Conservation (phyloP, 495 filamentous ascomycete genomes). For the Apiosordaria backusii region DNA sequence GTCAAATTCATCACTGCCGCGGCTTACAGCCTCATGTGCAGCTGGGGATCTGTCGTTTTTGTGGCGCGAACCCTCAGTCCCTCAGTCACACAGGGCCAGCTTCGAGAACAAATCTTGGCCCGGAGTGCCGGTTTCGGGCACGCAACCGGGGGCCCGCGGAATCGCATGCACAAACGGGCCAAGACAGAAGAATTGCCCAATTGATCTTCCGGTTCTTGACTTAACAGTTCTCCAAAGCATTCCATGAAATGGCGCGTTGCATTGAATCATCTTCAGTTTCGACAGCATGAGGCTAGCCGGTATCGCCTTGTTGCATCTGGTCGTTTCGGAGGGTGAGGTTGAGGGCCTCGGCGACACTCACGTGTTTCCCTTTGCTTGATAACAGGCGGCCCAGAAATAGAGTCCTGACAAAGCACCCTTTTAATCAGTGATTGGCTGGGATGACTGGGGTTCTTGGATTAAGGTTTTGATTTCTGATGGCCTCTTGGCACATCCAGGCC, state of each 20-base stretch:
- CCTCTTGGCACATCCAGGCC: neutral
- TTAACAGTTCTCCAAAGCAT: neutral
- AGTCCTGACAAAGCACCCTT: neutral
- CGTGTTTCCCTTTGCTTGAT: constrained; percentile 2
- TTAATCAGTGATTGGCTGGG: neutral
- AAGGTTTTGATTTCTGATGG: constrained; percentile 6
- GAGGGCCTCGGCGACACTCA: neutral
- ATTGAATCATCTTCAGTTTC: no score
- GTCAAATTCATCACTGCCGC: neutral
- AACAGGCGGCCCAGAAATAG: constrained; percentile 10
- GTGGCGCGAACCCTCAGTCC: neutral
- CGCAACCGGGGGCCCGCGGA: no score
- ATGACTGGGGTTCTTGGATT: neutral
- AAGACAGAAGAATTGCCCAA: neutral
- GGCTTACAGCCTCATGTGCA: neutral
- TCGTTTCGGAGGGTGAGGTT: neutral
- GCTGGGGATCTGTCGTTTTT: neutral
- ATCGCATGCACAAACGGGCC: no score
- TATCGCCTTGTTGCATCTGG: neutral
- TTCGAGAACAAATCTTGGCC: constrained; percentile 2
- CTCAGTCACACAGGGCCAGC: neutral
- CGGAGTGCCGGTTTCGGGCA: neutral
- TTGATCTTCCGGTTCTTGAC: neutral
- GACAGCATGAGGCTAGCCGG: neutral
- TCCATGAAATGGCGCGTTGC: no score